Evolutionary conservation across 495 filamentous ascomycete species (phyloP), one percentile per base, ranked within the genome.

Genomic region (Jackrogersella minutella): DNA sequence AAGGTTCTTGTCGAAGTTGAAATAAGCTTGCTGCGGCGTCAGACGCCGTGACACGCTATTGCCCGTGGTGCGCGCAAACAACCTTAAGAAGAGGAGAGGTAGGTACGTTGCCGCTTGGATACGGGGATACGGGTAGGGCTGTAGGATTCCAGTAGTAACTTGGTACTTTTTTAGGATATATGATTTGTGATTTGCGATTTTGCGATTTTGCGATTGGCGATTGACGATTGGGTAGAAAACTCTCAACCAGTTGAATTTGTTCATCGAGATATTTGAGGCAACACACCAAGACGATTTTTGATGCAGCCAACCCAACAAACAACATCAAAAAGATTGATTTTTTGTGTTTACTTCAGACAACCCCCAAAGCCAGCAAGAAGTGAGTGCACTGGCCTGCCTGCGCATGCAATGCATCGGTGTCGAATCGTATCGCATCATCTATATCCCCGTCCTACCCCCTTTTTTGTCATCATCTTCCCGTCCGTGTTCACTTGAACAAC

Each of bases 141-240:
- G 58, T 68, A 57, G 56, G 54, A 72, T 73, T 68, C 9, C n/a
- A n/a, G n/a, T n/a, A 14, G 41, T 7, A 46, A 46, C 41, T 46
- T 46, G 69, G 58, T 51, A 62, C 11, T 11, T 8, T 49, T 52
- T 56, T 30, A 46, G 57, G 47, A 59, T 58, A 49, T 63, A 52
- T 53, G 59, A 64, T 66, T 69, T 58, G 56, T 64, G 59, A 64
- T 63, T n/a, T n/a, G n/a, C n/a, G n/a, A n/a, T n/a, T n/a, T n/a
- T 72, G 69, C 58, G 65, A 65, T 67, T n/a, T n/a, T 65, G 55
- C 56, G 62, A 74, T 74, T 70, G 72, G 65, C 55, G 69, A 66
- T 68, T 63, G 52, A 66, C 62, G 62, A 66, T 67, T 67, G 47
- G 53, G 53, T 63, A 44, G 61, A 63, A 64, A 58, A 13, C 26